Evolutionary conservation across 192 early-diverging fungal species (phyloP).

Genomic region (Spizellomyces sp.): DNA sequence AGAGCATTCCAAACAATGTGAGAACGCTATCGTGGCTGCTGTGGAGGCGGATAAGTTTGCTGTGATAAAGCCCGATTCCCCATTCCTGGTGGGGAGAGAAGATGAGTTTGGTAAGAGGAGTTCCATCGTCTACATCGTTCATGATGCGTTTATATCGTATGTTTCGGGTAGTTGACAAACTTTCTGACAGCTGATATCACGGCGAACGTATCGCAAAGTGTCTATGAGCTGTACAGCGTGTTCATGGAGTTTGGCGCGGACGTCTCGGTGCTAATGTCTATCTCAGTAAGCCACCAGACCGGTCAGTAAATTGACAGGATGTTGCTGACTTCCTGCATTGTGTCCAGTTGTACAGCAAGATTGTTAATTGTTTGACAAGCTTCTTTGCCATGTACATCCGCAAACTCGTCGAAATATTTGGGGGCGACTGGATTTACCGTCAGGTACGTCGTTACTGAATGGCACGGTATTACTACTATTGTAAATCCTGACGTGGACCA

Average conservation of each 20-base stretch:
- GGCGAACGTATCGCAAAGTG: constrained; percentile 59
- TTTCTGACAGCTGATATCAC: constrained; percentile 22
- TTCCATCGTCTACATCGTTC: no score
- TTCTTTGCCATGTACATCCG: constrained; percentile 69
- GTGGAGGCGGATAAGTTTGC: constrained; percentile 71
- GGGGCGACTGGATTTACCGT: constrained; percentile 44
- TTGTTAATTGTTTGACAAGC: constrained; percentile 63
- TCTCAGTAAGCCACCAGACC: constrained; percentile 48
- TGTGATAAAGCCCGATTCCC: constrained; percentile 42
- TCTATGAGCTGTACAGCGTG: constrained; percentile 67
- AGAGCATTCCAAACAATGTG: constrained; percentile 64
- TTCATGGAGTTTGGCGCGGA: constrained; percentile 75
- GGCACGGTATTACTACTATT: neutral
- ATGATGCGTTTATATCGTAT: neutral
- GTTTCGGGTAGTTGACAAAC: neutral
- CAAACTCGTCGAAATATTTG: constrained; percentile 53
- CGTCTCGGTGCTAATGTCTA: constrained; percentile 67
- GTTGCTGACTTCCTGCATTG: no score
- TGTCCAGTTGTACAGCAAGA: constrained; percentile 66
- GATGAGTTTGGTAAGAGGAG: constrained; percentile 5
- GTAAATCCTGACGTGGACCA: neutral
- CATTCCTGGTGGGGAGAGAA: constrained; percentile 10
- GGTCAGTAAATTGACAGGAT: no score
- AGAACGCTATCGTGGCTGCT: constrained; percentile 64
- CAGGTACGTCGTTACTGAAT: constrained; percentile 38